phyloP scores from a whole-genome alignment of 306 rosid species.

The Trifolium pratense region DNA sequence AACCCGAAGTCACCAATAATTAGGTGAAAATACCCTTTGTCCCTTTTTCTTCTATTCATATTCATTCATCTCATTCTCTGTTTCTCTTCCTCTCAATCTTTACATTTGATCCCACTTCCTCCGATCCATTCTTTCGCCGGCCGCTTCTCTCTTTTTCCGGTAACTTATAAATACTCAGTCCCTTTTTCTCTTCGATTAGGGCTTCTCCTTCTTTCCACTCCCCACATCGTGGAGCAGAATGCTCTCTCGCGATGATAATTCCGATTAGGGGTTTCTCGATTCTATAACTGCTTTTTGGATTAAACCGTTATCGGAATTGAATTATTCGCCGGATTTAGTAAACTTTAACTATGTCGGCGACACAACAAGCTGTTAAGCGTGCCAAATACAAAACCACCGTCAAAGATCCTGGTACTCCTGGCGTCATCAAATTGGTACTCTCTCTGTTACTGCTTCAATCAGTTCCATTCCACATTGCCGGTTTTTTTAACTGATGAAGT shows the following conservation, averaged over 20 bases:
- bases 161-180: background rate
- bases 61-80: too few species aligned
- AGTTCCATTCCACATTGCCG: slow-evolving; percentile 27
- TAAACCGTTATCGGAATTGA: slow-evolving; percentile 22
- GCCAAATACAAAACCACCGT: slow-evolving; percentile 76
- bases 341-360: slow-evolving; percentile 55
- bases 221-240: slow-evolving; percentile 6
- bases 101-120: too few species aligned
- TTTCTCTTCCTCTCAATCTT: too few species aligned
- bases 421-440: slow-evolving; percentile 77
- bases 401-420: slow-evolving; percentile 85
- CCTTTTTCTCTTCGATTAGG: background rate
- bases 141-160: background rate
- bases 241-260: background rate
- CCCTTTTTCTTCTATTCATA: too few species aligned
- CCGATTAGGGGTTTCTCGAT: slow-evolving; percentile 9
- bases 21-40: too few species aligned
- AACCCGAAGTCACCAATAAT: too few species aligned
- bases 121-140: background rate
- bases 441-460: background rate
- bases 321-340: background rate
- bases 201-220: slow-evolving; percentile 8
- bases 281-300: background rate
- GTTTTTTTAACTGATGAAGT: background rate
- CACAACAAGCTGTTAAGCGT: slow-evolving; percentile 63